A percentile compares a stretch with the other conserved stretches of the same genome.
Conservation (phyloP, 371 early-diverging fungal genomes). For the Sporodiniella umbellata region DNA sequence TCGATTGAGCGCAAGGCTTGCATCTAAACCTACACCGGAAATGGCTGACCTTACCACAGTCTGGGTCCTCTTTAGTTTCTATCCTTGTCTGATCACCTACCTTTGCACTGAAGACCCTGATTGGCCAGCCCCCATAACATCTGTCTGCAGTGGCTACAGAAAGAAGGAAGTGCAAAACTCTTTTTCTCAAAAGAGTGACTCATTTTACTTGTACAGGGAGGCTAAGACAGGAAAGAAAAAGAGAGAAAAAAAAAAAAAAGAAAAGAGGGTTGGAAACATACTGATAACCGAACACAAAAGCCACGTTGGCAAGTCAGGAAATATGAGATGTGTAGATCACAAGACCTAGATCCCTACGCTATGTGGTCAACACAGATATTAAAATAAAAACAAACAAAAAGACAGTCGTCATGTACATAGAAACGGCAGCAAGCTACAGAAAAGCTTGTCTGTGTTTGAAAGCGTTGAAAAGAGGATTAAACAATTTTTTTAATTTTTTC, state of each 20-base stretch:
- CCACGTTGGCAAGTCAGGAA: not conserved
- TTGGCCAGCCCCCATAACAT: slow-evolving; percentile 18
- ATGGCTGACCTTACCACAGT: slow-evolving; percentile 16
- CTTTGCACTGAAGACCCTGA: slow-evolving; percentile 23
- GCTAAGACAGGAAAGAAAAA: not conserved
- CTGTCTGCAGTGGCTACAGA: slow-evolving; percentile 18
- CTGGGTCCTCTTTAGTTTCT: not conserved
- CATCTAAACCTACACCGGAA: slow-evolving; percentile 5
- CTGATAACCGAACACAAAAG: not conserved
- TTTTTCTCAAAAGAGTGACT: slow-evolving; percentile 18
- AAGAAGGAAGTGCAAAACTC: slow-evolving; percentile 15
- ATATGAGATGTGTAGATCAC: not conserved
- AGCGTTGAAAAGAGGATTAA: not conserved
- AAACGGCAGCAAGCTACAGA: too few species aligned
- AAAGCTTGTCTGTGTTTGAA: not conserved
- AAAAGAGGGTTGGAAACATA: too few species aligned
- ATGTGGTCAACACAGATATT: not conserved
- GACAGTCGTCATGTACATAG: not conserved
- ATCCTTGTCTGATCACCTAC: not conserved
- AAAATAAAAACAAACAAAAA: not conserved
- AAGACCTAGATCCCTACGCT: not conserved
- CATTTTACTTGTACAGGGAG: slow-evolving; percentile 5
- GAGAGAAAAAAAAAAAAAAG: not conserved
- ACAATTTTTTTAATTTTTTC: not conserved
- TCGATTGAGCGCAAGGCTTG: slow-evolving; percentile 2